phyloP scores from a whole-genome alignment of 108 stramenopile genomes.

The Pseudonitzschia delicatissima region DNA sequence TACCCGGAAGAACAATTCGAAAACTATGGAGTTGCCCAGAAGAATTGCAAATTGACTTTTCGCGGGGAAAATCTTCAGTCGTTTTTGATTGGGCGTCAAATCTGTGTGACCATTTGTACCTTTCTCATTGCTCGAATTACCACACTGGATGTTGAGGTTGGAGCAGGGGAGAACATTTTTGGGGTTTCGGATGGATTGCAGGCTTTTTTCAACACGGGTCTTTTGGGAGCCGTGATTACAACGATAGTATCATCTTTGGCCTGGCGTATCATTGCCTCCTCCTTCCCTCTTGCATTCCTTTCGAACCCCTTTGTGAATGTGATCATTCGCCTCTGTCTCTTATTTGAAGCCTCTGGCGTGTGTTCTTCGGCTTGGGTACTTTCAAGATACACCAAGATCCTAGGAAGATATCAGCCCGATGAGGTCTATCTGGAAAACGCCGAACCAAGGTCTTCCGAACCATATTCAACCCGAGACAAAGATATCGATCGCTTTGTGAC shows the following conservation, averaged over 20 bases:
- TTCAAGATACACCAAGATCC: slow-evolving; percentile 7
- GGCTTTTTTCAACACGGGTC: slow-evolving; percentile 48
- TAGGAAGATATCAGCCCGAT: slow-evolving; percentile 41
- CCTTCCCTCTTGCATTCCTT: slow-evolving; percentile 51
- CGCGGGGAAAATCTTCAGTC: slow-evolving; percentile 6
- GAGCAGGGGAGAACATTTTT: slow-evolving; percentile 40
- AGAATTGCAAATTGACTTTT: slow-evolving; percentile 45
- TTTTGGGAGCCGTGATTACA: slow-evolving; percentile 52
- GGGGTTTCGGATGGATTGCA: slow-evolving; percentile 42
- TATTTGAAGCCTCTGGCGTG: slow-evolving; percentile 42
- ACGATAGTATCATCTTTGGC: slow-evolving; percentile 45
- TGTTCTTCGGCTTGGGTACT: slow-evolving; percentile 44
- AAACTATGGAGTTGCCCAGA: slow-evolving; percentile 37
- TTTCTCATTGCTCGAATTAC: slow-evolving; percentile 50
- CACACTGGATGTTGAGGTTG: slow-evolving; percentile 24
- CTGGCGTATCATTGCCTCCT: slow-evolving; percentile 51
- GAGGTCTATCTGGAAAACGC: slow-evolving; percentile 29
- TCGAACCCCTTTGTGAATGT: slow-evolving; percentile 48
- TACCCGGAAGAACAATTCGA: slow-evolving; percentile 37
- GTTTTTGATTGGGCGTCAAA: slow-evolving; percentile 54
- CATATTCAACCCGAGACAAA: neutral
- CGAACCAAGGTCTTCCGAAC: neutral
- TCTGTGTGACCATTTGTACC: slow-evolving; percentile 41
- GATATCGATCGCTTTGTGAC: slow-evolving; percentile 5
- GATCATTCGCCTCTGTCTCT: slow-evolving; percentile 40